A percentile compares a stretch with the other conserved stretches of the same genome.
These are phyloP conservation scores for Eragrostis curvula DNA, from an alignment of 176 grass and related monocot genomes.

Conservation along the genomic window DNA sequence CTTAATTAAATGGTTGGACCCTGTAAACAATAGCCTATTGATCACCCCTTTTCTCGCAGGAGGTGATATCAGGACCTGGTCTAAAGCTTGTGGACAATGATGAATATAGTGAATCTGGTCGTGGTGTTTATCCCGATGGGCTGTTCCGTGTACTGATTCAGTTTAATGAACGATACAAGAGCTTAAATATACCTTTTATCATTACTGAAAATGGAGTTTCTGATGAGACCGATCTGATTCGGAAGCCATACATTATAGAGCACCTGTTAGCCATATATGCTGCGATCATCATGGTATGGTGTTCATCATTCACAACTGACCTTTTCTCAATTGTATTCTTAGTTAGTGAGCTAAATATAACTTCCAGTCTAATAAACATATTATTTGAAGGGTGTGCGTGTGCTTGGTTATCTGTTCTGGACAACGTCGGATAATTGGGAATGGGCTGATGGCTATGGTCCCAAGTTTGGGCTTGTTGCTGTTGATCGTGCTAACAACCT, in stretches of 20 bases:
- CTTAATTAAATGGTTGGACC: slow-evolving; percentile 21
- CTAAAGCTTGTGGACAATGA: slow-evolving; percentile 80
- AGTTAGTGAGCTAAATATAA: neutral
- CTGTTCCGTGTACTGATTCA: slow-evolving; percentile 78
- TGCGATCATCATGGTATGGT: slow-evolving; percentile 73
- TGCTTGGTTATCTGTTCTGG: slow-evolving; percentile 98
- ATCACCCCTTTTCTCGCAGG: slow-evolving; percentile 49
- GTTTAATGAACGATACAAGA: slow-evolving; percentile 89
- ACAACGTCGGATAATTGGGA: slow-evolving; percentile 99
- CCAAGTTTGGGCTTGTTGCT: slow-evolving; percentile 89
- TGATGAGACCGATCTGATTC: slow-evolving; percentile 91
- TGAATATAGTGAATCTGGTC: slow-evolving; percentile 96
- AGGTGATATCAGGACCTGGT: slow-evolving; percentile 96
- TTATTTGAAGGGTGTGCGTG: slow-evolving; percentile 76
- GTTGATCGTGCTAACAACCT: slow-evolving; percentile 86
- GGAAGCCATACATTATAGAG: slow-evolving; percentile 88
- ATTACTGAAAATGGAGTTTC: slow-evolving; percentile 98
- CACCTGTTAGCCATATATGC: slow-evolving; percentile 86
- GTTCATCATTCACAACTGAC: neutral
- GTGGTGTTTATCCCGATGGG: slow-evolving; percentile 91
- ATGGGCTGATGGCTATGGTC: slow-evolving; percentile 99
- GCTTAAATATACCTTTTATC: slow-evolving; percentile 81
- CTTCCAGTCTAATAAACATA: slow-evolving; percentile 23
- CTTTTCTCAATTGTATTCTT: slow-evolving; percentile 24
- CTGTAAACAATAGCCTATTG: neutral